Percentiles rank a stretch among this genome's conserved stretches.
These are phyloP conservation scores for Geosmithia flava DNA, from an alignment of 2,329 filamentous ascomycete species.

Conservation along the genomic window DNA sequence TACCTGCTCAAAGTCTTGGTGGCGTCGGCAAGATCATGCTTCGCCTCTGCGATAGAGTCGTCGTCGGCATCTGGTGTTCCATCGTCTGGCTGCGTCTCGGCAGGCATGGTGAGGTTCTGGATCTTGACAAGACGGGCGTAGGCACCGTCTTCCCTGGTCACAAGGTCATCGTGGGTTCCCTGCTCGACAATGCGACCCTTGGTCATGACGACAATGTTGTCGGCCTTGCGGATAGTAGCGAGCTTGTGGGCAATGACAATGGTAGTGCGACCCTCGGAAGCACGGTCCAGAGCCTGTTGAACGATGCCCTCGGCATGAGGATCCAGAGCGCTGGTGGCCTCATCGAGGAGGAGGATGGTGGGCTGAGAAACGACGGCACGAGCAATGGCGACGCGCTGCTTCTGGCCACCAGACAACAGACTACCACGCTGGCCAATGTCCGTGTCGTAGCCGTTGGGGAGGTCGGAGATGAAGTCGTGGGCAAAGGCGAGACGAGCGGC, in stretches of 20 bases:
- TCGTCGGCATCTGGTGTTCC: constrained; percentile 6
- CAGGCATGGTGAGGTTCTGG: constrained; percentile 44
- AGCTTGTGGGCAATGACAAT: constrained; percentile 90
- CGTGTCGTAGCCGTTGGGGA: constrained; percentile 86
- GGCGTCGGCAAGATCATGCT: constrained; percentile 8
- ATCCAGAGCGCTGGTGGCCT: constrained; percentile 88
- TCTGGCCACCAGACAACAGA: constrained; percentile 51
- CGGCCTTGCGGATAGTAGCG: constrained; percentile 87
- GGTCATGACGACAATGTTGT: constrained; percentile 95
- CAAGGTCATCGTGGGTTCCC: constrained; percentile 65
- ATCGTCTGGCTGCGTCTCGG: constrained; percentile 2
- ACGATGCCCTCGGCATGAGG: constrained; percentile 74
- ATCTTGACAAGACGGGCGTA: constrained; percentile 72
- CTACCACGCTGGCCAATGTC: constrained; percentile 94
- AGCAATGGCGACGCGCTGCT: constrained; percentile 50
- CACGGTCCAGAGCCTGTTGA: constrained; percentile 59
- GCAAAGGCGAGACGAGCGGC: constrained; percentile 89
- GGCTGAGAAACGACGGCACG: constrained; percentile 84
- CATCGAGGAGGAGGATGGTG: constrained; percentile 81
- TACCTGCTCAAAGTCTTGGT: constrained; percentile 18
- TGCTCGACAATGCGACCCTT: constrained; percentile 75
- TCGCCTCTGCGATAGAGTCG: not conserved
- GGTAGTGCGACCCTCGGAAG: constrained; percentile 71
- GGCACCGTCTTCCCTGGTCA: constrained; percentile 50
- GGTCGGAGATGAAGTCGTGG: constrained; percentile 72